Evolutionary conservation across 2,329 filamentous ascomycete species (phyloP).

Genomic region (Fusarium sp.): DNA sequence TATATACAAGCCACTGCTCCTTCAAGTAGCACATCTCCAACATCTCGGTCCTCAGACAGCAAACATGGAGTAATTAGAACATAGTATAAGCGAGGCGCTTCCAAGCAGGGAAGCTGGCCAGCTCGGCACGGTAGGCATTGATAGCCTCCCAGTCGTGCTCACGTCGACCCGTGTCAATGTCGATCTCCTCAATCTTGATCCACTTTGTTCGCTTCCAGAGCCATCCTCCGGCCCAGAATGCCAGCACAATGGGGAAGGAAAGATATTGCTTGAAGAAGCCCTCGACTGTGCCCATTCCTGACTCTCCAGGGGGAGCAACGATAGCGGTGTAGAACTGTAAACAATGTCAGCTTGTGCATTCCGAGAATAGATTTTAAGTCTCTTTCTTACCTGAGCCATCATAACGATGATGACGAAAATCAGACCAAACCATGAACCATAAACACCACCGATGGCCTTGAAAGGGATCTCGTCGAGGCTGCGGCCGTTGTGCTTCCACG

Average conservation of each 20-base stretch:
- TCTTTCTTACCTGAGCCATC: slow-evolving; percentile 58
- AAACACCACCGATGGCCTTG: slow-evolving; percentile 68
- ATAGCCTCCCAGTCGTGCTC: slow-evolving; percentile 73
- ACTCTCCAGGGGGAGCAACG: slow-evolving; percentile 52
- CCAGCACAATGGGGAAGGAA: slow-evolving; percentile 63
- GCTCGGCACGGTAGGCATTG: slow-evolving; percentile 61
- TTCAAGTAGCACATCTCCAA: not conserved
- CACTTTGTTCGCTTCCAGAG: slow-evolving; percentile 74
- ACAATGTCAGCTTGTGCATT: not conserved
- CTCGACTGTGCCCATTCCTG: slow-evolving; percentile 54
- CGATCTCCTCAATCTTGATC: slow-evolving; percentile 70
- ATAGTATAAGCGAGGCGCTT: slow-evolving; percentile 43
- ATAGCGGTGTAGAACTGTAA: slow-evolving; percentile 55
- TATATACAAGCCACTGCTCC: not conserved
- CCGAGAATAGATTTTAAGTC: accelerated
- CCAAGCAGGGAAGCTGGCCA: slow-evolving; percentile 65
- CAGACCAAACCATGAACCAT: slow-evolving; percentile 75
- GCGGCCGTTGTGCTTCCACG: slow-evolving; percentile 70
- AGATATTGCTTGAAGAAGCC: slow-evolving; percentile 68
- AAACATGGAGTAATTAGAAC: slow-evolving; percentile 10
- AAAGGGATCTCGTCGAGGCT: slow-evolving; percentile 74
- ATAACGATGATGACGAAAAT: slow-evolving; percentile 65
- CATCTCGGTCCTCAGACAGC: not conserved
- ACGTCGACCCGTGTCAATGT: slow-evolving; percentile 74
- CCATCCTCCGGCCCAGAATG: slow-evolving; percentile 68